Evolutionary conservation across 306 rosid genomes (phyloP).

Genomic region (Quercus gilva): DNA sequence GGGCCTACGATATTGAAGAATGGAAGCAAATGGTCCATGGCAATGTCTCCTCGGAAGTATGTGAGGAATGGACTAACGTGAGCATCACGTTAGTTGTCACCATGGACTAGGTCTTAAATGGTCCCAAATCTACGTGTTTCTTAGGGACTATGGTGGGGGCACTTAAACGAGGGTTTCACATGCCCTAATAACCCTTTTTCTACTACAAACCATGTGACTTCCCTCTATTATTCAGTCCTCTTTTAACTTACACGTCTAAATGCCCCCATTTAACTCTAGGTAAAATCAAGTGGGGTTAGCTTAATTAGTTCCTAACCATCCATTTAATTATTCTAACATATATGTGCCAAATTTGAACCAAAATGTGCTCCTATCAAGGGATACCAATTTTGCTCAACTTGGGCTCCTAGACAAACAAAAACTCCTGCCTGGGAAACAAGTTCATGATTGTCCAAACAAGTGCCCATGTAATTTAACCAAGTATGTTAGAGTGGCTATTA

Average conservation of each 20-base stretch:
- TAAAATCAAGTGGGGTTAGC: not conserved
- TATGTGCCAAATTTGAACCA: not conserved
- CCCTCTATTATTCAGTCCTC: conserved; percentile 26
- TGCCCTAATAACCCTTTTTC: conserved; percentile 59
- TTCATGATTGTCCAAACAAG: not conserved
- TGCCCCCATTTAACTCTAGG: not conserved
- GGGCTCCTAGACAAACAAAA: not conserved
- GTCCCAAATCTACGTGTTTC: conserved; percentile 44
- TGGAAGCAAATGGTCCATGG: conserved; percentile 57
- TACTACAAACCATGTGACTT: conserved; percentile 76
- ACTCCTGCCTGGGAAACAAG: not conserved
- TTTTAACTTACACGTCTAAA: conserved; percentile 16
- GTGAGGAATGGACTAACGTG: conserved; percentile 60
- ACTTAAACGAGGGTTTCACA: conserved; percentile 65
- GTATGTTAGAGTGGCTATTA: not conserved
- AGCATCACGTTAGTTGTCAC: conserved; percentile 77
- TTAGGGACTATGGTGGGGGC: conserved; percentile 47
- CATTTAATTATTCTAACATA: not conserved
- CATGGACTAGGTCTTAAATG: conserved; percentile 34
- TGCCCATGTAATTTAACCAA: not conserved
- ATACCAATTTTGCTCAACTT: not conserved
- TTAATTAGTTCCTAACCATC: not conserved
- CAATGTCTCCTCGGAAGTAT: conserved; percentile 50
- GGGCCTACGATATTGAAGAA: conserved; percentile 53
- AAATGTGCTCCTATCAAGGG: not conserved